Base-by-base conservation (phyloP, 2,329 filamentous ascomycete genomes). In the Colletotrichum acutatum region DNA sequence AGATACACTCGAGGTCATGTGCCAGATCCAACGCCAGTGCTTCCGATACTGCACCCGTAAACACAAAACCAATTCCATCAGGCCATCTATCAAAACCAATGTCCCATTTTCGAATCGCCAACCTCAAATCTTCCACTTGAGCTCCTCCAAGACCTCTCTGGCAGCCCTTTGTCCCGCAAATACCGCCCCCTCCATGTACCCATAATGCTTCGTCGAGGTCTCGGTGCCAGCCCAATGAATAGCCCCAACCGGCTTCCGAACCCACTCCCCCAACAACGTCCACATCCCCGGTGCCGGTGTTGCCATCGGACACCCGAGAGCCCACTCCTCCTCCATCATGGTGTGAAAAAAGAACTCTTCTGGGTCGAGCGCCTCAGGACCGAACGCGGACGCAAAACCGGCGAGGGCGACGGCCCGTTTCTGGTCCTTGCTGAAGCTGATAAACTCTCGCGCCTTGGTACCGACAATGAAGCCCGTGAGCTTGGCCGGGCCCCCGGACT, bases 301-400 rank as follows among this genome's bases (percentile, higher is more conserved):
- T 19, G 74, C 68, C 66, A 71, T 57, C 2, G 71, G 75, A 26
- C 72, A 69, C 3, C 68, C 71, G 22, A 26, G 28, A 5, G 68
- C 53, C 72, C 74, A 74, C 12, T 75, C 68, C 22, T 75, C 74
- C 24, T 72, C 74, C 56, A 71, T 60, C 72, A 70, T 75, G 1
- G 60, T 68, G 46, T 76, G 72, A 30, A 71, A 68, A 34, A 74
- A 72, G 66, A 74, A 70, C 2, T 65, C 63, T 34, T 74, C 69
- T 14, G 75, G 61, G 34, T 75, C 53, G 2, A 68, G 62, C n/a
- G 76, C 73, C 62, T 76, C 76, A 24, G 37, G 65, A 3, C 70
- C 69, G 14, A 76, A 74, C 7, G 56, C 67, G 24, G 65, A 49
- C 19, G 73, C 72, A 24, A 75, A 75, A n/a, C 70, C 69, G 26